phyloP scores from a whole-genome alignment of 805 yeast species.

The Cyberlindnera lachancei region DNA sequence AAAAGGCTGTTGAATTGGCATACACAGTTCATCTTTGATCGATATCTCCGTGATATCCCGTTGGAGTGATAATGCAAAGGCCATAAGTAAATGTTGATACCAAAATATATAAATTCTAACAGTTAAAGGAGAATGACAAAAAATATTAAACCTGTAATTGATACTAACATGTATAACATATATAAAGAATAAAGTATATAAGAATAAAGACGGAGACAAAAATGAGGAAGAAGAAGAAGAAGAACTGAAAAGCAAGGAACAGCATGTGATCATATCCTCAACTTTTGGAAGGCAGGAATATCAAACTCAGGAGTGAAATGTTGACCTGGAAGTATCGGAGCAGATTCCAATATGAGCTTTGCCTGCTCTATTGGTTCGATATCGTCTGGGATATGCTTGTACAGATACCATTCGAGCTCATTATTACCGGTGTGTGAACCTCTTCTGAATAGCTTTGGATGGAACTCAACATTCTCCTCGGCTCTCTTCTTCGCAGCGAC shows the following conservation, averaged over 20 bases:
- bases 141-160: neutral
- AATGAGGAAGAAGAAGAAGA: too few species aligned
- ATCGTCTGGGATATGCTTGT: conserved; percentile 51
- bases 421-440: conserved; percentile 27
- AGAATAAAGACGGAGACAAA: too few species aligned
- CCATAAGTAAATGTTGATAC: too few species aligned
- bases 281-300: conserved; percentile 60
- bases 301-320: conserved; percentile 54
- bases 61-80: too few species aligned
- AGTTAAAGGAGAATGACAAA: neutral
- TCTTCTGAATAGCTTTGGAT: conserved; percentile 67
- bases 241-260: neutral
- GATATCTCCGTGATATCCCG: conserved; percentile 6
- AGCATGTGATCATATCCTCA: conserved; percentile 6
- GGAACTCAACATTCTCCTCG: conserved; percentile 74
- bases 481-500: conserved; percentile 59
- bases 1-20: conserved; percentile 17
- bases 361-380: conserved; percentile 47
- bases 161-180: too few species aligned
- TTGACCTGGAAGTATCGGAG: conserved; percentile 84
- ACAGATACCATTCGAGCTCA: conserved; percentile 58
- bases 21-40: conserved; percentile 14
- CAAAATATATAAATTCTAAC: too few species aligned
- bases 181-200: too few species aligned
- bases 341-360: conserved; percentile 51